Evolutionary conservation across 2,329 filamentous ascomycete genomes (phyloP).

Genomic region (Fusarium haematococcum): DNA sequence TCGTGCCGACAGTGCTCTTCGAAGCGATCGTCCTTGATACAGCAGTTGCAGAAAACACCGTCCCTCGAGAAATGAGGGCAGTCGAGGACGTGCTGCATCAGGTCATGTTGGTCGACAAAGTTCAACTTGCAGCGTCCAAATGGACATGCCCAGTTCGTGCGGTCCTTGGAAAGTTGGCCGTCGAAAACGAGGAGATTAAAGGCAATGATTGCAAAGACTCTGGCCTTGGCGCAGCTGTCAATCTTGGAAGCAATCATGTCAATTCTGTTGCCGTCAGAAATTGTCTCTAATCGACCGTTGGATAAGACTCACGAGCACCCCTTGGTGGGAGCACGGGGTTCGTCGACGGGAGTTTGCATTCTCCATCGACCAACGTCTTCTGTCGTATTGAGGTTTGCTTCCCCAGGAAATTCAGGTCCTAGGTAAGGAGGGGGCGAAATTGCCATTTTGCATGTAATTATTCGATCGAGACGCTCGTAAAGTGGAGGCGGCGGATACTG

Average conservation of each 20-base stretch:
- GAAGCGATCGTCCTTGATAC: not conserved
- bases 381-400: not conserved
- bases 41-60: slow-evolving; percentile 4
- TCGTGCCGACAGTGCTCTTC: not conserved
- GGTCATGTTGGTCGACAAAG: not conserved
- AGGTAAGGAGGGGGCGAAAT: not conserved
- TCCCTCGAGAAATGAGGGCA: not conserved
- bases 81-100: not conserved
- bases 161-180: not conserved
- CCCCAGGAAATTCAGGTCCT: not conserved
- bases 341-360: not conserved
- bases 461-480: not conserved
- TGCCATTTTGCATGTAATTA: slow-evolving; percentile 1
- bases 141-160: slow-evolving; percentile 1
- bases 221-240: not conserved
- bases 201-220: slow-evolving; percentile 4
- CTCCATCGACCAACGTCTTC: not conserved
- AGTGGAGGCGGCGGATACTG: not conserved
- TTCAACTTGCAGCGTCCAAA: slow-evolving; percentile 4
- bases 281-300: not conserved
- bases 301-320: not conserved
- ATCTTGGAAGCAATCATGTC: not conserved
- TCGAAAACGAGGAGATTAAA: not conserved
- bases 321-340: not conserved
- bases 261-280: not conserved